Conservation (phyloP, 2,329 filamentous ascomycete species). For the Colletotrichum tropicicola region DNA sequence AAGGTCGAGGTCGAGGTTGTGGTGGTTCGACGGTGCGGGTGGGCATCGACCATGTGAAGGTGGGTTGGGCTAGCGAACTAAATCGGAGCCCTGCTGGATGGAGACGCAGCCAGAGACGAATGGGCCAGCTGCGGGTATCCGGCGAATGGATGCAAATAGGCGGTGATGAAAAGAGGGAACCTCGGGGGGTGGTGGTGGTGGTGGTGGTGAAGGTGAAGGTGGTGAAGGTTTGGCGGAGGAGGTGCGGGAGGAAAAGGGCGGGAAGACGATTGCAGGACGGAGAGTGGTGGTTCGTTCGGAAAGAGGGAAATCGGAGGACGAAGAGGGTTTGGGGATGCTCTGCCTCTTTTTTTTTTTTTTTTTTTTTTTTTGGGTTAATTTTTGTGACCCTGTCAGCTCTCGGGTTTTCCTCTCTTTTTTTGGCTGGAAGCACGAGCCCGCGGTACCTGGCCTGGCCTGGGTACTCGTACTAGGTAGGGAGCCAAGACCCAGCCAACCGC, state of each 20-base stretch:
- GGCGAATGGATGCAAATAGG: neutral
- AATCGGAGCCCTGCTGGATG: conserved; percentile 23
- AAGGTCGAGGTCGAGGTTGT: neutral
- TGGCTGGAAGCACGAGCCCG: neutral
- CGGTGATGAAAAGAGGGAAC: conserved; percentile 1
- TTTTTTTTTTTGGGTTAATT: too few species aligned
- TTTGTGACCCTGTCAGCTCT: too few species aligned
- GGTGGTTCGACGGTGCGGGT: conserved; percentile 4
- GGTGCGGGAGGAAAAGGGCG: neutral
- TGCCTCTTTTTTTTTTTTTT: neutral
- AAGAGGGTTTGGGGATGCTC: conserved; percentile 3
- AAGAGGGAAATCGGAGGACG: neutral
- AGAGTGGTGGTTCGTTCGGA: conserved; percentile 9
- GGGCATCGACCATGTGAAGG: conserved; percentile 25
- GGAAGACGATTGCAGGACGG: neutral
- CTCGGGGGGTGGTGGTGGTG: neutral
- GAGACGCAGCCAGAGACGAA: neutral
- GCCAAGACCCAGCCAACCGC: neutral
- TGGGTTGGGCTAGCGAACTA: conserved; percentile 26
- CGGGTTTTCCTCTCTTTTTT: neutral
- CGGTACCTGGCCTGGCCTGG: neutral
- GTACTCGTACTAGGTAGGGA: neutral
- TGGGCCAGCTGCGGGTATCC: neutral
- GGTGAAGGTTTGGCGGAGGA: neutral
- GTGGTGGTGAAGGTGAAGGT: neutral